Conservation (phyloP, 1,139 yeast species). For the Groenewaldozyma sp. region DNA sequence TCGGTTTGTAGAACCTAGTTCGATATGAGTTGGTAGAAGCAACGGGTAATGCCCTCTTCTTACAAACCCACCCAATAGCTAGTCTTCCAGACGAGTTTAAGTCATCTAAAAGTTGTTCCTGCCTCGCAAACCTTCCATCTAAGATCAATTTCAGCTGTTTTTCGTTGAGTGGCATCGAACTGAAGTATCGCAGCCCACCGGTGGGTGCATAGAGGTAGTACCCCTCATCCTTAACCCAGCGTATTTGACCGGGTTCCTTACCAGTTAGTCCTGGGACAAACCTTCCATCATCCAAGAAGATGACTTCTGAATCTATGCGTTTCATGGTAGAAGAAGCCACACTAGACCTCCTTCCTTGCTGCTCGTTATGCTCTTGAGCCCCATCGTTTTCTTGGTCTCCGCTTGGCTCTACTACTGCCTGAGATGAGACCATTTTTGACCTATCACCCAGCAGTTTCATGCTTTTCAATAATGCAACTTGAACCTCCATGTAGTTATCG, state of each 20-base stretch:
- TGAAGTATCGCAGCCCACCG: constrained; percentile 43
- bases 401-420: constrained; percentile 5
- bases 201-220: constrained; percentile 36
- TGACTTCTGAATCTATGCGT: constrained; percentile 12
- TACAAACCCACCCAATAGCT: constrained; percentile 32
- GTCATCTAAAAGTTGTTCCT: constrained; percentile 11
- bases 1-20: constrained; percentile 22
- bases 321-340: not conserved
- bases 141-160: constrained; percentile 26
- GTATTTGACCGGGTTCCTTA: constrained; percentile 34
- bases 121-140: constrained; percentile 11
- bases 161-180: constrained; percentile 29
- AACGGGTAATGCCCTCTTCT: constrained; percentile 24
- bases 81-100: constrained; percentile 25
- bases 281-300: constrained; percentile 31
- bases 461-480: constrained; percentile 29
- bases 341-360: not conserved
- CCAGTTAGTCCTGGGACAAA: constrained; percentile 27
- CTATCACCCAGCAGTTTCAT: constrained; percentile 19
- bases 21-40: constrained; percentile 22
- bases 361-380: not conserved
- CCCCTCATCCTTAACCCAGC: constrained; percentile 16
- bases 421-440: constrained; percentile 11
- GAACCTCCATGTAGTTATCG: constrained; percentile 32
- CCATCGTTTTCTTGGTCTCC: constrained; percentile 2